Conservation (phyloP, 805 yeast genomes). For the Nakazawaea populi region DNA sequence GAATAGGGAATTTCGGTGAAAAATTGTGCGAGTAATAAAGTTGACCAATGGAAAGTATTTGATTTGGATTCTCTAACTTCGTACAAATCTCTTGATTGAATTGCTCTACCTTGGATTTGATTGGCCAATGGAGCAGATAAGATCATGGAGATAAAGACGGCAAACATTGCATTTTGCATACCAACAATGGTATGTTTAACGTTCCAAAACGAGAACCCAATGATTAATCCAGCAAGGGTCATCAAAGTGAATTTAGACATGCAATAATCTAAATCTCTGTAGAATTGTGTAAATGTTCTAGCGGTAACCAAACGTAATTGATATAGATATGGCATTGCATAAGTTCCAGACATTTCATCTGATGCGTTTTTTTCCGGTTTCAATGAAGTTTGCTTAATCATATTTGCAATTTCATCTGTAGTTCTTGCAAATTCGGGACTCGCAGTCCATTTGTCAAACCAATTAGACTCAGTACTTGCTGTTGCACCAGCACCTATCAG, state of each 20-base stretch:
- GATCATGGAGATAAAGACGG: constrained; percentile 50
- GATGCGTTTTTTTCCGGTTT: constrained; percentile 14
- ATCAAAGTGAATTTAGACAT: constrained; percentile 47
- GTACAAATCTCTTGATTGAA: constrained; percentile 45
- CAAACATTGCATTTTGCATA: constrained; percentile 53
- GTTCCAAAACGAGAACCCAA: constrained; percentile 68
- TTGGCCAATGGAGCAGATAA: constrained; percentile 51
- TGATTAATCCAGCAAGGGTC: constrained; percentile 49
- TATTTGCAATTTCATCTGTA: constrained; percentile 23
- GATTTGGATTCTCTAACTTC: constrained; percentile 62
- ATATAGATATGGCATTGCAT: constrained; percentile 35
- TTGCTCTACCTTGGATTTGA: constrained; percentile 53
- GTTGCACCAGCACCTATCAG: constrained; percentile 42
- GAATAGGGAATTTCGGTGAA: constrained; percentile 54
- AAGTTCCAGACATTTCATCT: constrained; percentile 15
- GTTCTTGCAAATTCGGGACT: constrained; percentile 20
- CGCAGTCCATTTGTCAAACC: constrained; percentile 25
- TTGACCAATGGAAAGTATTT: constrained; percentile 61
- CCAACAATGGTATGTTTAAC: constrained; percentile 43
- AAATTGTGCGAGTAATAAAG: constrained; percentile 44
- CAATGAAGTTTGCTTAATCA: constrained; percentile 14
- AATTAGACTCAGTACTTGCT: constrained; percentile 29
- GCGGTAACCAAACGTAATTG: constrained; percentile 36
- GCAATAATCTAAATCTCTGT: constrained; percentile 60
- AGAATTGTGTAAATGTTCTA: constrained; percentile 40